Evolutionary conservation across 2,329 filamentous ascomycete genomes (phyloP).

Genomic region (Penicillium fuscoglaucum): DNA sequence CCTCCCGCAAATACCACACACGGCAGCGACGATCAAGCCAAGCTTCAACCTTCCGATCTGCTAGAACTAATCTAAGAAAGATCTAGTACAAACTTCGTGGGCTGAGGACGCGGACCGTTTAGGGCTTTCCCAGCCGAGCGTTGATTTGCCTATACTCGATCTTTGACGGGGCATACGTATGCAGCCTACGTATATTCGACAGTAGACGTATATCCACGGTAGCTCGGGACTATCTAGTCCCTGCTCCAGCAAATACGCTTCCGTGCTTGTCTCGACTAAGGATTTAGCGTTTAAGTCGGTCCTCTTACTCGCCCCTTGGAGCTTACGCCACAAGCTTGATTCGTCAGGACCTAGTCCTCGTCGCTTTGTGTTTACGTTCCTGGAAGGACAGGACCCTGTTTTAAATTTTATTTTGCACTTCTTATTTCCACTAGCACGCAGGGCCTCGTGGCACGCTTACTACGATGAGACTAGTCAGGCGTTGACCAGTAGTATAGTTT

Average conservation of each 20-base stretch:
- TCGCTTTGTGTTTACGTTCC: not conserved
- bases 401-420: not conserved
- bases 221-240: conserved; percentile 8
- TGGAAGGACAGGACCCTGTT: conserved; percentile 14
- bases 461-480: conserved; percentile 10
- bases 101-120: conserved; percentile 3
- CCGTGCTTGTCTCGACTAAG: conserved; percentile 10
- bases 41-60: conserved; percentile 22
- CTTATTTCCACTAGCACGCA: conserved; percentile 14
- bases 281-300: conserved; percentile 6
- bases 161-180: conserved; percentile 24
- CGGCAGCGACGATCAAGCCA: conserved; percentile 18
- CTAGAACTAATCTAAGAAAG: conserved; percentile 4
- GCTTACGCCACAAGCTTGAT: conserved; percentile 23
- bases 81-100: conserved; percentile 11
- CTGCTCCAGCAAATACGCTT: conserved; percentile 15
- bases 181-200: conserved; percentile 28
- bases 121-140: conserved; percentile 17
- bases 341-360: conserved; percentile 8
- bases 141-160: conserved; percentile 18
- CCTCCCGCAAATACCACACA: not conserved
- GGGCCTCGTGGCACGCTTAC: conserved; percentile 25
- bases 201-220: not conserved
- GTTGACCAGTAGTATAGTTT: conserved; percentile 5
- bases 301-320: conserved; percentile 16